Evolutionary conservation across 306 rosid species (phyloP).

Genomic region (Acmispon strigosus): DNA sequence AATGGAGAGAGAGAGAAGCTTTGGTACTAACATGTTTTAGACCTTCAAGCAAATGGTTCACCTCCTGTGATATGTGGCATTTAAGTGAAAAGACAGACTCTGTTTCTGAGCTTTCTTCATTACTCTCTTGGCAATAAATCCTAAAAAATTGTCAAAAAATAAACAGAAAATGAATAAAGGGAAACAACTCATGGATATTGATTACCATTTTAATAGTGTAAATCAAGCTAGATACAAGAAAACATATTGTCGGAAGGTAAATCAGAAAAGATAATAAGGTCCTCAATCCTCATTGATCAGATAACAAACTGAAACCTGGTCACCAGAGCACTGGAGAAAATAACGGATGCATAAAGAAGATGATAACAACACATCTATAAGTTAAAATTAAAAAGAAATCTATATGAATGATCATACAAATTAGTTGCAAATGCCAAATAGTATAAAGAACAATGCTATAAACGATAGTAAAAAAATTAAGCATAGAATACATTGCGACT

Average conservation of each 20-base stretch:
- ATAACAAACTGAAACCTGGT: too few species aligned
- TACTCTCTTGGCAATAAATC: slow-evolving; percentile 90
- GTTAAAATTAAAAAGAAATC: neutral
- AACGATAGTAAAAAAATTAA: neutral
- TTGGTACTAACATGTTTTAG: slow-evolving; percentile 77
- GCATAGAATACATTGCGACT: neutral
- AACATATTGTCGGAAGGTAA: too few species aligned
- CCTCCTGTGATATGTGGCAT: slow-evolving; percentile 98
- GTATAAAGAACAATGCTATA: neutral
- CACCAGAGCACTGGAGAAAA: too few species aligned
- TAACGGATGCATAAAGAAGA: neutral
- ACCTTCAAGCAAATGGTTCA: slow-evolving; percentile 98
- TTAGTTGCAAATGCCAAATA: neutral
- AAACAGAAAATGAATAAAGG: slow-evolving; percentile 14
- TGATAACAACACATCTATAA: neutral
- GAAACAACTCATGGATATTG: neutral
- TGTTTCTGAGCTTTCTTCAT: slow-evolving; percentile 94
- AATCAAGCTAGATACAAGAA: too few species aligned
- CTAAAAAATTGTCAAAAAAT: slow-evolving; percentile 40
- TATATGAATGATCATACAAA: neutral
- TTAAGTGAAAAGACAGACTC: slow-evolving; percentile 94
- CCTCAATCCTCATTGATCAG: too few species aligned
- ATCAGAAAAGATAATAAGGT: too few species aligned
- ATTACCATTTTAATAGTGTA: neutral
- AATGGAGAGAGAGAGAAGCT: neutral